Evolutionary conservation across 805 yeast genomes (phyloP).

Genomic region (Candida broadrunensis): DNA sequence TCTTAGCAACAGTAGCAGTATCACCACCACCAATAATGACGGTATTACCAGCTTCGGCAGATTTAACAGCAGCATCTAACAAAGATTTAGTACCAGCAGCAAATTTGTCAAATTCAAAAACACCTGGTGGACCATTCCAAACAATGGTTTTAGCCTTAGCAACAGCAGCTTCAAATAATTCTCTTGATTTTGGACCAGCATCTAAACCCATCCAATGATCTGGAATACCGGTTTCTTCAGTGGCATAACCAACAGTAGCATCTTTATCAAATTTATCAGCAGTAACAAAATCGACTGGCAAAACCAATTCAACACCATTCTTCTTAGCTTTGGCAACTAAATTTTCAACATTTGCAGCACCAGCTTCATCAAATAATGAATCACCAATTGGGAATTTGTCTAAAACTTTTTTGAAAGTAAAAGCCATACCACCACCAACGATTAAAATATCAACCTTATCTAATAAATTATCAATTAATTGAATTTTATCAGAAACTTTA

Average conservation of each 20-base stretch:
- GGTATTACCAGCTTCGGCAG: conserved; percentile 85
- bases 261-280: conserved; percentile 93
- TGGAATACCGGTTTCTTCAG: conserved; percentile 90
- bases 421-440: conserved; percentile 99
- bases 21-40: conserved; percentile 99
- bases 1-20: conserved; percentile 98
- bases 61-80: conserved; percentile 83
- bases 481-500: conserved; percentile 98
- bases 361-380: conserved; percentile 90
- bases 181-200: conserved; percentile 85
- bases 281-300: conserved; percentile 94
- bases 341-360: conserved; percentile 91
- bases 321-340: conserved; percentile 94
- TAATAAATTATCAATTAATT: conserved; percentile 92
- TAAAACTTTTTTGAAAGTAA: conserved; percentile 94
- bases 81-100: conserved; percentile 88
- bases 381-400: conserved; percentile 85
- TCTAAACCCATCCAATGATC: conserved; percentile 95
- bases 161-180: conserved; percentile 77
- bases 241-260: conserved; percentile 81
- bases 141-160: conserved; percentile 95
- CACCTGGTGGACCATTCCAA: conserved; percentile 99
- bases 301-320: conserved; percentile 87
- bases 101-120: conserved; percentile 92
- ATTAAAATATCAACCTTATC: conserved; percentile 94